These are phyloP conservation scores for Phyllosticta citriasiana DNA, from an alignment of 2,329 filamentous ascomycete genomes.

Conservation along the genomic window DNA sequence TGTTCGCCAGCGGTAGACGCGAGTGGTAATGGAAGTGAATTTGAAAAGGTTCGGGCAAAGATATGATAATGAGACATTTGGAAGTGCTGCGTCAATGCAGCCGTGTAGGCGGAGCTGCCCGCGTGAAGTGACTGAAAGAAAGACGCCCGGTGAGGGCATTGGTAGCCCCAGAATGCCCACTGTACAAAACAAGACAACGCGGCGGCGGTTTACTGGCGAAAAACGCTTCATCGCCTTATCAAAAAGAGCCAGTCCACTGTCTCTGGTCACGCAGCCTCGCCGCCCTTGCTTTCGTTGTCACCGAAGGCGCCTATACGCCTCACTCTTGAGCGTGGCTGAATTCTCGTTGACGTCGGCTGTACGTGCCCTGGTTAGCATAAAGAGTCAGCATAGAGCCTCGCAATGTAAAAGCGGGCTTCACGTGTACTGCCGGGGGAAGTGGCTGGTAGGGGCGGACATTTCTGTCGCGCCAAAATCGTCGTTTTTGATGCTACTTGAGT, in stretches of 20 bases:
- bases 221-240: not conserved
- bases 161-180: not conserved
- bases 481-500: slow-evolving; percentile 4
- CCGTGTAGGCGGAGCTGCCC: not conserved
- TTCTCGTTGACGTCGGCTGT: no score
- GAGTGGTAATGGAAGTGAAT: not conserved
- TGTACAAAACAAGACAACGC: not conserved
- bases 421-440: not conserved
- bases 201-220: not conserved
- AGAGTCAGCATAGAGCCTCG: not conserved
- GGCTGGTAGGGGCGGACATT: not conserved
- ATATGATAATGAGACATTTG: not conserved
- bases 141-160: not conserved
- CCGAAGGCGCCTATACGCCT: not conserved
- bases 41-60: not conserved
- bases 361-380: not conserved
- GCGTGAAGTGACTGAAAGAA: not conserved
- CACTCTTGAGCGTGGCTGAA: not conserved
- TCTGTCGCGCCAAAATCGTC: not conserved
- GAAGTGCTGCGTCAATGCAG: not conserved
- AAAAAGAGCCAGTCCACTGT: not conserved
- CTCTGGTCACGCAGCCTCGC: not conserved
- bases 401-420: not conserved
- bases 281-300: not conserved
- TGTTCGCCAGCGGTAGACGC: not conserved